These are phyloP conservation scores for Hymenoscyphus occultus DNA, from an alignment of 2,329 filamentous ascomycete genomes.

Conservation along the genomic window DNA sequence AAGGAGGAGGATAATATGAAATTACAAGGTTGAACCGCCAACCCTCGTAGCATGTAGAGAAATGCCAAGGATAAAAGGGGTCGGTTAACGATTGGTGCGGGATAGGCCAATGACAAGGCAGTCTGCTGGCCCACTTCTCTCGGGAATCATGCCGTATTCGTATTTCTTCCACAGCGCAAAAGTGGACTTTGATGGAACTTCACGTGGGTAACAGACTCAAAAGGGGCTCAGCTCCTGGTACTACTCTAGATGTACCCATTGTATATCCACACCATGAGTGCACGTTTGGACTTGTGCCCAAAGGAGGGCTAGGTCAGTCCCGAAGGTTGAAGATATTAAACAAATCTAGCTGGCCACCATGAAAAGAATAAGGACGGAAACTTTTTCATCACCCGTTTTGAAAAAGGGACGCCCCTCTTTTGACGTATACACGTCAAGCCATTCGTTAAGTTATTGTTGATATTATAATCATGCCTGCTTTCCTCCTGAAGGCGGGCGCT, in stretches of 20 bases:
- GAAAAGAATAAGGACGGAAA: constrained; percentile 11
- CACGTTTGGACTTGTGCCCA: background rate
- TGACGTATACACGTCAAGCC: constrained; percentile 28
- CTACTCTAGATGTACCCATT: background rate
- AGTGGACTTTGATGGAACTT: too few relatives aligned
- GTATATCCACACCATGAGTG: background rate
- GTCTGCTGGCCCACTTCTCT: too few relatives aligned
- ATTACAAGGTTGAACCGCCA: background rate
- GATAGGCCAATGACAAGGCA: too few relatives aligned
- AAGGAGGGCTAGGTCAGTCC: background rate
- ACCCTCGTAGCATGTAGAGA: background rate
- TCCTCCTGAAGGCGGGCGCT: constrained; percentile 23
- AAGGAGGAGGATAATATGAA: background rate
- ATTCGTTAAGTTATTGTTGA: constrained; percentile 21
- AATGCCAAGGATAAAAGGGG: background rate
- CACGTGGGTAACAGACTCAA: too few relatives aligned
- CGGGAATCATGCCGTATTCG: too few relatives aligned
- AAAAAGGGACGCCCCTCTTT: constrained; percentile 19
- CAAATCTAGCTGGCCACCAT: background rate
- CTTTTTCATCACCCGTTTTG: constrained; percentile 27
- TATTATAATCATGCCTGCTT: constrained; percentile 20
- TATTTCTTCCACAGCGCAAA: too few relatives aligned
- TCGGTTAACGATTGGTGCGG: background rate
- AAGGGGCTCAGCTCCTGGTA: too few relatives aligned
- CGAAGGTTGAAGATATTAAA: constrained; percentile 9